Percentiles rank a stretch among this genome's conserved stretches.
phyloP scores from a whole-genome alignment of 1,284 basidiomycete genomes.

The Cerioporus squamosus region DNA sequence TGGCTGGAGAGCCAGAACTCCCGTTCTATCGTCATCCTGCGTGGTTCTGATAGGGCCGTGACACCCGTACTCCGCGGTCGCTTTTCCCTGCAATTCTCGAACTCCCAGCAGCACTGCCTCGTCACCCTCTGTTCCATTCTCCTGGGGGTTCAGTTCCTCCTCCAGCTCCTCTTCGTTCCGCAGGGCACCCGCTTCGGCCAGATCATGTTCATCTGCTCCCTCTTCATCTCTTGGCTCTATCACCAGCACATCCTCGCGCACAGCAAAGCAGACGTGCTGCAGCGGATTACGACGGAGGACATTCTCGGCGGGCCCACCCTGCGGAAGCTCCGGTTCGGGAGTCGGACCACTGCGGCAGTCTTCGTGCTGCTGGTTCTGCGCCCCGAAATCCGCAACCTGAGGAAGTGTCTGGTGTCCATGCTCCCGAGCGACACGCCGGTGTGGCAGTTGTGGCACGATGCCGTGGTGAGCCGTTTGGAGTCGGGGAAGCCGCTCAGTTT shows the following conservation, averaged over 20 bases:
- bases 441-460: constrained; percentile 7
- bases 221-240: constrained; percentile 7
- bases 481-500: not conserved
- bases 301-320: constrained; percentile 4
- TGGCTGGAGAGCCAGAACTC: constrained; percentile 4
- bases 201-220: constrained; percentile 13
- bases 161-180: constrained; percentile 15
- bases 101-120: not conserved
- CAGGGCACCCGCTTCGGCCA: constrained; percentile 12
- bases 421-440: constrained; percentile 11
- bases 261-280: constrained; percentile 3
- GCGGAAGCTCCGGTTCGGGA: constrained; percentile 7
- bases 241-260: constrained; percentile 9
- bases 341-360: constrained; percentile 10
- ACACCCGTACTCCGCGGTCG: constrained; percentile 7
- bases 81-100: constrained; percentile 5
- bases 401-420: constrained; percentile 4
- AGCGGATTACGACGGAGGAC: constrained; percentile 7
- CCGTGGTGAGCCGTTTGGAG: not conserved
- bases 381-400: constrained; percentile 2
- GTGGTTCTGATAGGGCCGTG: constrained; percentile 9
- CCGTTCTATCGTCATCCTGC: constrained; percentile 1
- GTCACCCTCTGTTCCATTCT: constrained; percentile 10
- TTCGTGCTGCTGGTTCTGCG: constrained; percentile 10
- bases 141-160: constrained; percentile 10